Conservation (phyloP, 139 green algal species). For the Ettlia oleoabundans region DNA sequence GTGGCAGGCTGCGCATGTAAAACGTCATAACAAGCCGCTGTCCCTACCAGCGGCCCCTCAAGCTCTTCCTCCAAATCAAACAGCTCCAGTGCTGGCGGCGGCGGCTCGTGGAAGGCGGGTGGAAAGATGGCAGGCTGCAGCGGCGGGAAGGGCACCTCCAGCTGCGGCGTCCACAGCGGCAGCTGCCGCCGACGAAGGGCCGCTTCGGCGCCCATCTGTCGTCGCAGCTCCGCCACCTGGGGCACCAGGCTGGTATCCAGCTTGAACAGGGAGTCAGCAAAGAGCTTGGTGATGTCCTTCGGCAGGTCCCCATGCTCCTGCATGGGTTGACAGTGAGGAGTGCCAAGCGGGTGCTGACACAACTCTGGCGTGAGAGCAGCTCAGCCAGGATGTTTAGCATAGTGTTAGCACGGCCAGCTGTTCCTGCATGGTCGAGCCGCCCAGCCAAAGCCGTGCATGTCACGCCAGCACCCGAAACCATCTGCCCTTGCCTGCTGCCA, state of each 20-base stretch:
- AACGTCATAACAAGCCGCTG: no score
- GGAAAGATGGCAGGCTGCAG: constrained; percentile 86
- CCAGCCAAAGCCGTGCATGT: no score
- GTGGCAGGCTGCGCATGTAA: no score
- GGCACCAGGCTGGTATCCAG: constrained; percentile 67
- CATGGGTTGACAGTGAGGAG: not conserved
- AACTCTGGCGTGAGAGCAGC: no score
- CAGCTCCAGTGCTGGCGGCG: constrained; percentile 82
- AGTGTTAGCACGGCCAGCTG: no score
- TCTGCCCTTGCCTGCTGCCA: no score
- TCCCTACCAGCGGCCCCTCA: constrained; percentile 68
- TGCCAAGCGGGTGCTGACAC: no score
- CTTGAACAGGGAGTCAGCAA: constrained; percentile 70
- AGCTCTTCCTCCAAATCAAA: constrained; percentile 90
- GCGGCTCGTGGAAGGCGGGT: constrained; percentile 73
- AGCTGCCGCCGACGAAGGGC: constrained; percentile 3
- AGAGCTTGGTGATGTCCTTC: constrained; percentile 76
- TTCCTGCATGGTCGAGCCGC: no score
- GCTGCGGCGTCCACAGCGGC: constrained; percentile 25
- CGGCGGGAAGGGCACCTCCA: constrained; percentile 70
- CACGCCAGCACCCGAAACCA: no score
- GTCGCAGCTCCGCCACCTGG: constrained; percentile 20
- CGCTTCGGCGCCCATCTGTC: not conserved
- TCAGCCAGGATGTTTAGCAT: no score
- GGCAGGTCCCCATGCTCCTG: constrained; percentile 74